phyloP scores from a whole-genome alignment of 1,284 basidiomycete species.

The Papiliotrema fonsecae region DNA sequence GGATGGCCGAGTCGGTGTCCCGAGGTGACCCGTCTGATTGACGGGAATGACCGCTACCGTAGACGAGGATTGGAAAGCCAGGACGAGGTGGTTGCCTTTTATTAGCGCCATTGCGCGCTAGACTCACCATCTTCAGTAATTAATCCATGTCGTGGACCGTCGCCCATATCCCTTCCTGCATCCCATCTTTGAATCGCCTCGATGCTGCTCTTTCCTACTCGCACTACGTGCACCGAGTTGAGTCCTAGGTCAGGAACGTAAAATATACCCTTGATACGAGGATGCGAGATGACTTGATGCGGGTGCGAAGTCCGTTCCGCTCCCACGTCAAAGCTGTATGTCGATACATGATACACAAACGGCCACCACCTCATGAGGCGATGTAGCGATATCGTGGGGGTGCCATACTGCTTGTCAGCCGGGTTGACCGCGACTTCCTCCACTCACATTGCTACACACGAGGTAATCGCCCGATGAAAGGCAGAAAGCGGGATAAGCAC shows the following conservation, averaged over 20 bases:
- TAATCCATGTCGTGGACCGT: slow-evolving; percentile 6
- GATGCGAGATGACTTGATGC: slow-evolving; percentile 7
- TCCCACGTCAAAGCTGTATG: not conserved
- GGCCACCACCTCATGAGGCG: not conserved
- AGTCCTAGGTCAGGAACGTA: slow-evolving; percentile 9
- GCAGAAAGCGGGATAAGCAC: not conserved
- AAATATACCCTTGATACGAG: not conserved
- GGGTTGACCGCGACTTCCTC: not conserved
- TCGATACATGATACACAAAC: not conserved
- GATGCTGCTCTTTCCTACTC: not conserved
- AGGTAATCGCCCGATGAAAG: not conserved
- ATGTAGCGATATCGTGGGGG: slow-evolving; percentile 4
- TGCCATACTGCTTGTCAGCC: slow-evolving; percentile 3
- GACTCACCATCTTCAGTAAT: slow-evolving; percentile 5
- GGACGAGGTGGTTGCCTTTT: slow-evolving; percentile 1
- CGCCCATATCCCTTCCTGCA: not conserved
- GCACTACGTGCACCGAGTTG: slow-evolving; percentile 1
- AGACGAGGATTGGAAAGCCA: slow-evolving; percentile 4
- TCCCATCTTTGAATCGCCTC: not conserved
- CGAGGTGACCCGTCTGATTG: not conserved
- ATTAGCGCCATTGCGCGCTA: not conserved
- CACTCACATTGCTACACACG: slow-evolving; percentile 3
- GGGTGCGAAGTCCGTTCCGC: slow-evolving; percentile 1
- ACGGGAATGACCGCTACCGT: slow-evolving; percentile 1
- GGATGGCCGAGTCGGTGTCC: not conserved